Conservation (phyloP, 257 asterid genomes). For the Solanum gandarillasii region DNA sequence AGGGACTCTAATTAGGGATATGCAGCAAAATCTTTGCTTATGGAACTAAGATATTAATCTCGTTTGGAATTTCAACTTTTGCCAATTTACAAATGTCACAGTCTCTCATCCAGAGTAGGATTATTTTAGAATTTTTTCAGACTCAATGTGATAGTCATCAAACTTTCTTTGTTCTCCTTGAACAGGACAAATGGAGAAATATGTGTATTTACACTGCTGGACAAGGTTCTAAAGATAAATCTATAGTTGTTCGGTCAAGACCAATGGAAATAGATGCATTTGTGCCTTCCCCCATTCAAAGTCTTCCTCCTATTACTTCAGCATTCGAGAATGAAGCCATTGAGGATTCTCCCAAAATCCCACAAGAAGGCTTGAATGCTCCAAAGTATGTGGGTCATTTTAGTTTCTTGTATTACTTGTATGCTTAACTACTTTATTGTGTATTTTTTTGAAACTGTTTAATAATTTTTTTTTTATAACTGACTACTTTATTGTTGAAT, state of each 20-base stretch:
- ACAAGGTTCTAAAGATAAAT: constrained; percentile 22
- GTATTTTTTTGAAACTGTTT: neutral
- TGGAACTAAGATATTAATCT: neutral
- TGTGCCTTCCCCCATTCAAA: neutral
- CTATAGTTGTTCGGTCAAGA: constrained; percentile 10
- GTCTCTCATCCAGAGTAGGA: neutral
- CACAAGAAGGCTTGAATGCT: constrained; percentile 6
- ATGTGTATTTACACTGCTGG: constrained; percentile 19
- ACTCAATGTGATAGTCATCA: neutral
- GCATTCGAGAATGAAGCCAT: constrained; percentile 4
- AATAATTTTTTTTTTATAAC: too few relatives aligned
- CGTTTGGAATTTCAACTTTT: neutral
- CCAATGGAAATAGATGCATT: constrained; percentile 3
- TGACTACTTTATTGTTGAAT: neutral
- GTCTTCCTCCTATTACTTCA: neutral
- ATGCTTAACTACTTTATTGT: neutral
- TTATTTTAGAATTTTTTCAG: neutral
- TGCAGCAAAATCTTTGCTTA: neutral
- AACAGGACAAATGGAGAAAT: constrained; percentile 61
- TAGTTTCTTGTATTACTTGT: constrained; percentile 4
- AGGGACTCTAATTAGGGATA: neutral
- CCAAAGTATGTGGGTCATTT: constrained; percentile 11
- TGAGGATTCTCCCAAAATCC: constrained; percentile 12
- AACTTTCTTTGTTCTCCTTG: neutral
- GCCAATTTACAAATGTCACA: neutral